Evolutionary conservation across 768 basidiomycete species (phyloP).

Genomic region (Tulasnella sp.): DNA sequence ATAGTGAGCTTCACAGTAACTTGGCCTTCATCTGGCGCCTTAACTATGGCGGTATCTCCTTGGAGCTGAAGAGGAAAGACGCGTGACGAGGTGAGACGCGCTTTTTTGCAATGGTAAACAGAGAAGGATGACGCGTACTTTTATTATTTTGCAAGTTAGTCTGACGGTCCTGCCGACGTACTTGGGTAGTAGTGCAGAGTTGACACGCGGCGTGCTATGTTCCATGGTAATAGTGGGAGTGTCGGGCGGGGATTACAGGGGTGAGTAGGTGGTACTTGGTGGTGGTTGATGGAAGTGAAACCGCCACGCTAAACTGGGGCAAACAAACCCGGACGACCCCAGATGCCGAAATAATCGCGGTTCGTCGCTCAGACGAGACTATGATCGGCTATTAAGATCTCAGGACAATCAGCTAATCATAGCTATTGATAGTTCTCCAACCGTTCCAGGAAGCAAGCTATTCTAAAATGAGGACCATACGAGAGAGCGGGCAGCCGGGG

Average conservation of each 20-base stretch:
- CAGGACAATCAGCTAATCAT: not conserved
- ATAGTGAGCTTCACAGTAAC: constrained; percentile 47
- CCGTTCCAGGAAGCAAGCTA: not conserved
- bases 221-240: constrained; percentile 31
- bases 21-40: constrained; percentile 65
- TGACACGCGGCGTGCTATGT: constrained; percentile 51
- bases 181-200: constrained; percentile 54
- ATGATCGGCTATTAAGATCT: not conserved
- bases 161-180: constrained; percentile 57
- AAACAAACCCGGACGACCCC: not conserved
- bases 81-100: constrained; percentile 20
- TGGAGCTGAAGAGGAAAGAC: constrained; percentile 38
- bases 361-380: not conserved
- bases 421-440: not conserved
- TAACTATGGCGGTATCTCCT: constrained; percentile 52
- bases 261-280: not conserved
- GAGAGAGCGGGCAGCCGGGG: too few species aligned
- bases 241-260: not conserved
- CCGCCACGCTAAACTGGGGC: not conserved
- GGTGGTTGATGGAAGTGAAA: not conserved
- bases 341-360: not conserved
- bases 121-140: constrained; percentile 40
- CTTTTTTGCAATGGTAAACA: constrained; percentile 10
- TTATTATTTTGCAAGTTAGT: constrained; percentile 58
- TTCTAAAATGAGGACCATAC: too few species aligned